Evolutionary conservation across 2,329 filamentous ascomycete species (phyloP), one percentile per base, ranked within the genome.

Genomic region (Aspergillus piperis): DNA sequence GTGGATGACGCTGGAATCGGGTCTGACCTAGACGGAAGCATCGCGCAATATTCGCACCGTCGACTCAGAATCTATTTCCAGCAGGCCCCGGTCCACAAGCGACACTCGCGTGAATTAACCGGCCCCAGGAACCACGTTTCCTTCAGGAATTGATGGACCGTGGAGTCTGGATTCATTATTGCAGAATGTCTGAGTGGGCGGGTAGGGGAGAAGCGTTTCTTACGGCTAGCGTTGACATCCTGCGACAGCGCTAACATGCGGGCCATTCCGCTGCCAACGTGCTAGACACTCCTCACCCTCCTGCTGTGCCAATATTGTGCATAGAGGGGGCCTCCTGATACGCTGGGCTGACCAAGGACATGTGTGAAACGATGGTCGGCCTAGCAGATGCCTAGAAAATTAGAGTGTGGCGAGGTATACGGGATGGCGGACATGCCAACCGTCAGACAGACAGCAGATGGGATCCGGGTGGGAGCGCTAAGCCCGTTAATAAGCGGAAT

Each of bases 71-170:
- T n/a, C 42, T 36, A 30, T 36, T 50, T 30, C 25, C 25, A 17
- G 47, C 8, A 50, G 25, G 53, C 11, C 32, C 38, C 19, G 53
- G n/a, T 47, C 41, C 53, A 32, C 47, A n/a, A 25, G 23, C 23
- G 38, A 17, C 23, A 6, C 17, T 55, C 53, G 42, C 23, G 41
- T 44, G 17, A 21, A 44, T 32, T 38, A 36, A 44, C 25, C 25
- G 25, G 53, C 25, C 39, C 53, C 39, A 55, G 47, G 47, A 55
- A 32, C 53, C 53, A 55, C 53, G 41, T 55, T 55, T 55, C 53
- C 53, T 36, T 36, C 39, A 55, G 25, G 41, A 42, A 47, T 55
- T 23, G 32, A 53, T 25, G 21, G 25, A 30, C 49, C 32, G 25
- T 21, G 30, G 27, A 32, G 27, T 36, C 27, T 52, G 51, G 21